phyloP scores from a whole-genome alignment of 2,329 filamentous ascomycete genomes.

The Diplodia corticola region DNA sequence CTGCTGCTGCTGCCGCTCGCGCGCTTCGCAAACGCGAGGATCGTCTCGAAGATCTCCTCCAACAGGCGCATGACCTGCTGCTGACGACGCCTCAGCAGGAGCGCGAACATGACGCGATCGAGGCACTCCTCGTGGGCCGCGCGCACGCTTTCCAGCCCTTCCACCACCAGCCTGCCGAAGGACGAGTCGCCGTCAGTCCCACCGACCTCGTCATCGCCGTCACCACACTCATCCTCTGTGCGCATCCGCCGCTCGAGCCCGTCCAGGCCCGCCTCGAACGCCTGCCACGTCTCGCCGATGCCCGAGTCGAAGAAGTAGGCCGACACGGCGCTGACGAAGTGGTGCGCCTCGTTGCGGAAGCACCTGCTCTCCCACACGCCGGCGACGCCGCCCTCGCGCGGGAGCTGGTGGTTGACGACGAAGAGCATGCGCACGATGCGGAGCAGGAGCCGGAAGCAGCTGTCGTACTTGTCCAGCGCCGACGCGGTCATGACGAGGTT shows the following conservation, averaged over 20 bases:
- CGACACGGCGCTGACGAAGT: constrained; percentile 72
- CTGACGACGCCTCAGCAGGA: constrained; percentile 75
- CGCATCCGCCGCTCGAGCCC: constrained; percentile 60
- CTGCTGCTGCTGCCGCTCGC: constrained; percentile 31
- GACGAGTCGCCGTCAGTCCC: background rate
- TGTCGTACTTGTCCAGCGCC: constrained; percentile 77
- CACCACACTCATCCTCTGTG: constrained; percentile 40
- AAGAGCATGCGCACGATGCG: constrained; percentile 77
- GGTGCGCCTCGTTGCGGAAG: constrained; percentile 75
- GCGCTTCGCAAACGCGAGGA: constrained; percentile 65
- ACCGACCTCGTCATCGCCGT: constrained; percentile 29
- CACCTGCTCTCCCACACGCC: background rate
- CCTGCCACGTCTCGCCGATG: constrained; percentile 70
- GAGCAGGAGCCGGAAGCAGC: constrained; percentile 77
- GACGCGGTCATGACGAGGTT: constrained; percentile 70
- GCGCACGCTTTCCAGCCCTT: constrained; percentile 67
- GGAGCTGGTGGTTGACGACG: constrained; percentile 55
- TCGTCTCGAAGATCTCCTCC: constrained; percentile 71
- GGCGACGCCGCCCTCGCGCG: constrained; percentile 24
- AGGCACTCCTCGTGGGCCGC: constrained; percentile 71
- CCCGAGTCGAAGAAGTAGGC: constrained; percentile 80
- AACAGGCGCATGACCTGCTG: constrained; percentile 70
- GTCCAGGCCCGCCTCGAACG: constrained; percentile 67
- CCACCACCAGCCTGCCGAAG: constrained; percentile 48
- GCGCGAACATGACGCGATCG: constrained; percentile 70